Conservation (phyloP, 441 rosid genomes). For the Jatropha multifida region DNA sequence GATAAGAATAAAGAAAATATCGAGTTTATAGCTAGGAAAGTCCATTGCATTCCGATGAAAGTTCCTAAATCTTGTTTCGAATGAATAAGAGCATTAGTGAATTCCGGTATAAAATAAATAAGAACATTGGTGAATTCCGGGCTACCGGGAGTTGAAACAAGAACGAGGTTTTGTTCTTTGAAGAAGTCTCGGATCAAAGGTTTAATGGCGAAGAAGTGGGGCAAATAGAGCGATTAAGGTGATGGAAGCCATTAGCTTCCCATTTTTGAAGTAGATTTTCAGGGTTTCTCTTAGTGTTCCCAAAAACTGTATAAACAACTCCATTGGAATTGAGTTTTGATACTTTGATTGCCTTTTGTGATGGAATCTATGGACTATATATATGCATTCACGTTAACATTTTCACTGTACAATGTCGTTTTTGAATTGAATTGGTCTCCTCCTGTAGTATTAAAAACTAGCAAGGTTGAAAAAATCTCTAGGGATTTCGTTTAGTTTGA, state of each 20-base stretch:
- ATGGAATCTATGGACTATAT: no score
- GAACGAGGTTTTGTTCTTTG: conserved; percentile 4
- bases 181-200: conserved; percentile 24
- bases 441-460: no score
- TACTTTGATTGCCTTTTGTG: no score
- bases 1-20: conserved; percentile 25
- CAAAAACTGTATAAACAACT: conserved; percentile 8
- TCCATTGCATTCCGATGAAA: conserved; percentile 24
- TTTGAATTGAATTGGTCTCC: no score
- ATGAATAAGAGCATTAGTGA: no score
- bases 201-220: conserved; percentile 26
- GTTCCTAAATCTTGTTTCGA: conserved; percentile 12
- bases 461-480: no score
- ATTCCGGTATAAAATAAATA: not conserved
- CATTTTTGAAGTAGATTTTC: conserved; percentile 41
- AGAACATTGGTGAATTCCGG: conserved; percentile 24
- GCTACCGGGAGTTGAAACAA: conserved; percentile 24
- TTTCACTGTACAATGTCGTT: no score
- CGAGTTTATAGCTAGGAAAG: conserved; percentile 7
- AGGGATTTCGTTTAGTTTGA: no score
- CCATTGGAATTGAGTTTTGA: conserved; percentile 19
- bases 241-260: conserved; percentile 41
- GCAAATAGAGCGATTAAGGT: conserved; percentile 20
- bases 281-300: conserved; percentile 34
- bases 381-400: no score